phyloP scores from a whole-genome alignment of 2,329 filamentous ascomycete genomes.

The Penicillium freii region DNA sequence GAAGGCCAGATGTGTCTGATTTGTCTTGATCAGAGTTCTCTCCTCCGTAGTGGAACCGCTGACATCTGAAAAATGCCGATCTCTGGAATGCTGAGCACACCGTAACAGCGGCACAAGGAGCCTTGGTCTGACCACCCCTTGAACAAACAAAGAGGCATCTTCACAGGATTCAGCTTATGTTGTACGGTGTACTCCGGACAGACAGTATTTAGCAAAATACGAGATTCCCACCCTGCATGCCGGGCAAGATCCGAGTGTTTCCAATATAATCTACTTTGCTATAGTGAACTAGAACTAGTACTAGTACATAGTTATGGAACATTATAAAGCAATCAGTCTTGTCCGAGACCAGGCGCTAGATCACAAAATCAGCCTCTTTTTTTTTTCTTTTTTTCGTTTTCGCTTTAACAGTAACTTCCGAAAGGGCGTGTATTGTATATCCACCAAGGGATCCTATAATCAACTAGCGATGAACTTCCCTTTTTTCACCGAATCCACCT shows the following conservation, averaged over 20 bases:
- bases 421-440: slow-evolving; percentile 2
- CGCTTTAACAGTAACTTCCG: slow-evolving; percentile 11
- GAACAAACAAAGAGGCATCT: not conserved
- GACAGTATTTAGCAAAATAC: not conserved
- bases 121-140: slow-evolving; percentile 1
- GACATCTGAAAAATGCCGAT: slow-evolving; percentile 24
- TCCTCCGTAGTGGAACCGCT: slow-evolving; percentile 13
- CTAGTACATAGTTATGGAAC: not conserved
- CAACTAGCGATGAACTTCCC: slow-evolving; percentile 2
- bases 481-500: not conserved
- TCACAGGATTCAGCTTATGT: not conserved
- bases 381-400: not conserved
- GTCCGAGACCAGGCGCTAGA: slow-evolving; percentile 17
- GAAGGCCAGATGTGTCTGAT: slow-evolving; percentile 16
- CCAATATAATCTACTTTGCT: not conserved
- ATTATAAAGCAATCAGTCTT: slow-evolving; percentile 9
- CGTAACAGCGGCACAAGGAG: slow-evolving; percentile 6
- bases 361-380: slow-evolving; percentile 13
- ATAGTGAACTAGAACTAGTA: not conserved
- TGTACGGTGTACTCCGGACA: not conserved
- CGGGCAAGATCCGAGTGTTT: slow-evolving; percentile 3
- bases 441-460: not conserved
- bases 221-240: slow-evolving; percentile 5
- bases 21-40: slow-evolving; percentile 9
- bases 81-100: slow-evolving; percentile 20